Evolutionary conservation across 2,329 filamentous ascomycete genomes (phyloP).

Genomic region (Ascochyta fabae): DNA sequence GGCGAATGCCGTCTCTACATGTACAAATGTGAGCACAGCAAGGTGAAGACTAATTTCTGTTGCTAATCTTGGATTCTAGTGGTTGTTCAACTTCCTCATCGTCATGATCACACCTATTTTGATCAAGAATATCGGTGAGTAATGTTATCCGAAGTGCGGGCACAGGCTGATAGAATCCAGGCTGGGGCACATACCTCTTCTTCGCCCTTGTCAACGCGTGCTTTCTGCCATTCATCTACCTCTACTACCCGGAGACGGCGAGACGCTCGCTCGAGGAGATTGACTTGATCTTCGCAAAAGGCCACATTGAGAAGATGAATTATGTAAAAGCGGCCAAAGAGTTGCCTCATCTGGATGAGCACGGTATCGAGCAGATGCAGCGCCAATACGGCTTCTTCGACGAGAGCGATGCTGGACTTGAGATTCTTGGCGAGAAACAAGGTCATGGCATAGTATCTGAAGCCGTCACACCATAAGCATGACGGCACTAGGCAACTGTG

Average conservation of each 20-base stretch:
- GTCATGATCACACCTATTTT: conserved; percentile 51
- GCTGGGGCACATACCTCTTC: conserved; percentile 51
- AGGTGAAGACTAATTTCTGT: too few species aligned
- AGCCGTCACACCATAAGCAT: neutral
- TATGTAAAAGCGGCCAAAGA: conserved; percentile 66
- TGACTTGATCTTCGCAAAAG: conserved; percentile 54
- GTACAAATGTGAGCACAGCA: conserved; percentile 46
- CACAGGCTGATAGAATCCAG: neutral
- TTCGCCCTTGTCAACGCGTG: conserved; percentile 59
- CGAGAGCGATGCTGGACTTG: conserved; percentile 21
- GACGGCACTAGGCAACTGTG: neutral
- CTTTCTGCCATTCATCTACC: conserved; percentile 58
- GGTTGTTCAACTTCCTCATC: conserved; percentile 57
- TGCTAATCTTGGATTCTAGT: conserved; percentile 23
- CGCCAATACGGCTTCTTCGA: conserved; percentile 45
- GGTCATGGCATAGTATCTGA: conserved; percentile 2
- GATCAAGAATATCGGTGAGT: conserved; percentile 35
- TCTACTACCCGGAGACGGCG: conserved; percentile 62
- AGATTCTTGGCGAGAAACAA: conserved; percentile 10
- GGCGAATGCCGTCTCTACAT: conserved; percentile 60
- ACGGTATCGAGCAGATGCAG: conserved; percentile 61
- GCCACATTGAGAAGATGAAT: conserved; percentile 61
- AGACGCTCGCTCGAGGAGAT: conserved; percentile 58
- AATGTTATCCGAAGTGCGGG: too few species aligned
- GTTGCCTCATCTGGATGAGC: conserved; percentile 60